These are phyloP conservation scores for Thyridium curvatum DNA, from an alignment of 2,329 filamentous ascomycete genomes.

Conservation along the genomic window DNA sequence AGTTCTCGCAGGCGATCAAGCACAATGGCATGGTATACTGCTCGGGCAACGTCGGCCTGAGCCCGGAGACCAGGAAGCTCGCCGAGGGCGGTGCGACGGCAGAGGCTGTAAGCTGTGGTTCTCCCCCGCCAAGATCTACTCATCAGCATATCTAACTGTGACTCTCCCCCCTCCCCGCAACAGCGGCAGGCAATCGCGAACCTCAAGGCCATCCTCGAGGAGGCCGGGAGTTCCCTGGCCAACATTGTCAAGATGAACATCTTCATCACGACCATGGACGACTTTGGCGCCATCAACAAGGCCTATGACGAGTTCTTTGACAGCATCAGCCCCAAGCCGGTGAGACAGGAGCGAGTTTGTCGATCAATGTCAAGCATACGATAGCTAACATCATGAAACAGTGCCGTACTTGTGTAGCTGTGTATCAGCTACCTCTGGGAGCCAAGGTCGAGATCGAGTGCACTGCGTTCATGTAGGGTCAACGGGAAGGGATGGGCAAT, in stretches of 20 bases:
- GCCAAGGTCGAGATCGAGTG: slow-evolving; percentile 73
- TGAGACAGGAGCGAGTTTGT: slow-evolving; percentile 30
- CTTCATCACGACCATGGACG: slow-evolving; percentile 58
- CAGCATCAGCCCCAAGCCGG: slow-evolving; percentile 35
- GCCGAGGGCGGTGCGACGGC: slow-evolving; percentile 47
- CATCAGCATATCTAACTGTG: too few species aligned
- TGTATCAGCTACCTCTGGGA: slow-evolving; percentile 63
- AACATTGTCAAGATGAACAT: slow-evolving; percentile 64
- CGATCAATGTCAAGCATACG: slow-evolving; percentile 41
- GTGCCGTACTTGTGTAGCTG: slow-evolving; percentile 63
- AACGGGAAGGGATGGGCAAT: too few species aligned
- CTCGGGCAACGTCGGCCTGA: slow-evolving; percentile 56
- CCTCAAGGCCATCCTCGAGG: slow-evolving; percentile 51
- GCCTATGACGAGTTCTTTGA: slow-evolving; percentile 45
- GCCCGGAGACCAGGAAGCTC: slow-evolving; percentile 46
- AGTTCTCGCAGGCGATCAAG: slow-evolving; percentile 55
- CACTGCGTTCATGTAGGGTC: too few species aligned
- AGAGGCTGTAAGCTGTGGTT: slow-evolving; percentile 30
- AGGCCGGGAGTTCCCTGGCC: slow-evolving; percentile 49
- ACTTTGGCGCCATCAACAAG: slow-evolving; percentile 55
- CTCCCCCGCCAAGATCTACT: not conserved
- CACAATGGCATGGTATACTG: slow-evolving; percentile 66
- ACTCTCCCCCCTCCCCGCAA: too few species aligned
- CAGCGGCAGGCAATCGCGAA: slow-evolving; percentile 52
- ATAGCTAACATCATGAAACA: slow-evolving; percentile 8